Conservation (phyloP, 1,284 basidiomycete species). For the Tremellales sp. region DNA sequence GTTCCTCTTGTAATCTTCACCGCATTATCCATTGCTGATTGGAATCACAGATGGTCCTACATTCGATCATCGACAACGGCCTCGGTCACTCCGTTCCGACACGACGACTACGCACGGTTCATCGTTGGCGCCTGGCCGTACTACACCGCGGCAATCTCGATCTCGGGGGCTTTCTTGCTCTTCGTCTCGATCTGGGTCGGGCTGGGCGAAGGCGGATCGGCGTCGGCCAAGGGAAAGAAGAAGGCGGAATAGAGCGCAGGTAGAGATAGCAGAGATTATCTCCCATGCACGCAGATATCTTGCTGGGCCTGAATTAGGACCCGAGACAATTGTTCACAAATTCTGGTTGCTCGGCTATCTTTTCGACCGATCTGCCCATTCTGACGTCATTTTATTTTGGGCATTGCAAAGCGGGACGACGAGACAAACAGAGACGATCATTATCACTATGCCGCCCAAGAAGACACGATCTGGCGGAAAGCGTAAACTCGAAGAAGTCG, state of each 20-base stretch:
- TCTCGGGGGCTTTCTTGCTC: constrained; percentile 73
- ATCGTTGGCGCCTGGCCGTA: constrained; percentile 92
- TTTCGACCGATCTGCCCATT: too few species aligned
- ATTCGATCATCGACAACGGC: constrained; percentile 71
- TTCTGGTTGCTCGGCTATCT: too few species aligned
- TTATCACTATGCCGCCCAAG: too few species aligned
- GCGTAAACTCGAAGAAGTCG: too few species aligned
- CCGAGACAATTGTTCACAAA: too few species aligned
- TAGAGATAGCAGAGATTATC: too few species aligned
- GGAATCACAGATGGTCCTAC: constrained; percentile 60
- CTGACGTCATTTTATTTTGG: too few species aligned
- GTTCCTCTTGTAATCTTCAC: constrained; percentile 26
- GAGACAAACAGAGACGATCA: too few species aligned
- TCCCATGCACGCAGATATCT: background rate
- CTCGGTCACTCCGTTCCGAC: constrained; percentile 85
- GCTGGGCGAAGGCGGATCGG: constrained; percentile 54
- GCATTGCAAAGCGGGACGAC: too few species aligned
- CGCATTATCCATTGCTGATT: background rate
- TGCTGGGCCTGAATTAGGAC: too few species aligned
- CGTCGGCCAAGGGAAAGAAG: constrained; percentile 38
- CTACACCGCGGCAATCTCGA: constrained; percentile 83
- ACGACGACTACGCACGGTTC: constrained; percentile 93
- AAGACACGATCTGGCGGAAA: too few species aligned
- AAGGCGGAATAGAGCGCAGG: constrained; percentile 43
- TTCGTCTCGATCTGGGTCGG: constrained; percentile 78